Evolutionary conservation across 768 basidiomycete genomes (phyloP).

Genomic region (Hygrophorus pudorinus): DNA sequence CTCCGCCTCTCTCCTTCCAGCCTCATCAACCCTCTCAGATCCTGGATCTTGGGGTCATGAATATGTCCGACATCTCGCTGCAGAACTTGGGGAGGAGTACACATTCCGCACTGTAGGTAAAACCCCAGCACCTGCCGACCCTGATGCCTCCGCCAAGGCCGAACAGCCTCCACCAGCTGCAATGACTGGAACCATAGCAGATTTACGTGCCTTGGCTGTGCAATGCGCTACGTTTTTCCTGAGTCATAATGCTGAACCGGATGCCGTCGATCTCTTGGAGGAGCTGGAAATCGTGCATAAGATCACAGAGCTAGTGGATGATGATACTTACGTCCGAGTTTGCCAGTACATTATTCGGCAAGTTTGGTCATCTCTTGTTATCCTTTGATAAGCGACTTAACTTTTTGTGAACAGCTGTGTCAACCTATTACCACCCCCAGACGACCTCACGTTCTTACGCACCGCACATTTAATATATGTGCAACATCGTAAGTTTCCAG

Average conservation of each 20-base stretch:
- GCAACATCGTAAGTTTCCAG: constrained; percentile 78
- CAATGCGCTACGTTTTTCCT: constrained; percentile 87
- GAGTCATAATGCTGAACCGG: constrained; percentile 92
- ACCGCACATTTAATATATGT: constrained; percentile 87
- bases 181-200: constrained; percentile 54
- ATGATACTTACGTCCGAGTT: constrained; percentile 81
- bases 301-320: constrained; percentile 71
- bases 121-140: constrained; percentile 13
- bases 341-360: constrained; percentile 95
- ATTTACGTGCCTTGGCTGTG: constrained; percentile 66
- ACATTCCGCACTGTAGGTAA: constrained; percentile 44
- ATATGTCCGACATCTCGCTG: constrained; percentile 93
- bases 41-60: constrained; percentile 99
- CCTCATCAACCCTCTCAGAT: constrained; percentile 62
- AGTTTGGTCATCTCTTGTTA: constrained; percentile 16
- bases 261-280: constrained; percentile 91
- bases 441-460: constrained; percentile 81
- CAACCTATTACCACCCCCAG: constrained; percentile 82
- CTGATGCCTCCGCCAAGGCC: constrained; percentile 19
- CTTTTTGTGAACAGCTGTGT: constrained; percentile 54
- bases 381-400: too few relatives aligned
- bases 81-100: constrained; percentile 94
- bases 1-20: constrained; percentile 57
- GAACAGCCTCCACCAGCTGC: constrained; percentile 22
- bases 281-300: constrained; percentile 85